Evolutionary conservation across 139 green algal genomes (phyloP), one percentile per base, ranked within the genome.

Genomic region (Closterium sp.): DNA sequence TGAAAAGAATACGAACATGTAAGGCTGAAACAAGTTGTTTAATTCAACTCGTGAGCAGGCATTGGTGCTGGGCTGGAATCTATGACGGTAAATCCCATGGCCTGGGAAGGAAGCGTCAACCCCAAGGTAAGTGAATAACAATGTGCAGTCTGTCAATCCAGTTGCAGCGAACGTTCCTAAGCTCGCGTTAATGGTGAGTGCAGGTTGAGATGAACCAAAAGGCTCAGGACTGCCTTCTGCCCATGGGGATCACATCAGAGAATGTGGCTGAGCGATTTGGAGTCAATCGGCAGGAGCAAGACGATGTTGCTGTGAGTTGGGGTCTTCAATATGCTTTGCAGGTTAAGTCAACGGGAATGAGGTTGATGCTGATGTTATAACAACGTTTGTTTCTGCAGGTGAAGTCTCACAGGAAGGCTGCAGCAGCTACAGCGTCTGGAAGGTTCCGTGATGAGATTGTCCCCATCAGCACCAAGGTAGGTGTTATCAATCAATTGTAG

Each of bases 171-270:
- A 76, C 55, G 25, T 76, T 3, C 43, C 25, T 4, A 76, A 4
- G 83, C n/a, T 86, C 83, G 31, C 28, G 9, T 7, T 0, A 33
- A 34, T 16, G 83, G 30, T 86, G 10, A 87, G 0, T 87, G 33
- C 86, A 92, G 85, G 91, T 93, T 12, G 94, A 94, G 94, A 90
- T 91, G 35, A 95, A 90, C 93, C 85, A 93, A 36, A 93, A 96
- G 91, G 98, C 98, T 33, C 93, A 97, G 89, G 95, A 96, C 91
- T 99, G 98, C 96, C 94, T 99, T 86, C 94, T 99, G 89, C 98
- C 98, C 34, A 99, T 99, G 98, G 98, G 98, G n/a, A 93, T 99
- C 66, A 99, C 98, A 34, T 98, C 96, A 31, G 98, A 99, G 96
- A 99, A 99, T 90, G 98, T 99, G 90, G 97, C 98, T 0, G 96